Evolutionary conservation across 371 early-diverging fungal genomes (phyloP), one percentile per base, ranked within the genome.

Genomic region (Thermomucor indicae-seudaticae): DNA sequence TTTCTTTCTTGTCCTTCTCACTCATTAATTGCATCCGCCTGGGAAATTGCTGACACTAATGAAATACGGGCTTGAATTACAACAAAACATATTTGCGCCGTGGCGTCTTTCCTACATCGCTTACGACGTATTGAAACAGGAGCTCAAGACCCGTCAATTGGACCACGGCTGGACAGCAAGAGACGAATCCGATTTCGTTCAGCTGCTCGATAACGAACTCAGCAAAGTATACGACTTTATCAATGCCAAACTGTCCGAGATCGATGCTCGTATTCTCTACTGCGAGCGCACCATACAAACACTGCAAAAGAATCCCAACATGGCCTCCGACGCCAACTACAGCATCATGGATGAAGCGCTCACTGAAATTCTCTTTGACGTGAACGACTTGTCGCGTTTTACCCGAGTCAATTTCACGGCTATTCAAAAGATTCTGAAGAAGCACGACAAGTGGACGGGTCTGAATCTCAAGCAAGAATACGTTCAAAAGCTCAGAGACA

Each of bases 361-460:
- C 46, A 76, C 82, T 44, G 69, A 76, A 38, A 86, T 93, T 49
- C 85, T 91, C 27, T 76, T 73, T 49, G 95, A 95, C 57, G 86
- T 92, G 42, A 88, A 85, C 58, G 90, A 92, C 62, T 81, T 95
- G 44, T 85, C 92, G 30, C 88, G 88, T 70, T 97, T 89, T 67
- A 87, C 92, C 6, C 83, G 95, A 22, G 76, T 96, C 53, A 97
- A 97, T 74, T 92, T 90, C 64, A 81, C 92, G 2, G 98, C 92
- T 22, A 94, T 96, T 57, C 79, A 93, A 58, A 96, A 93, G 80
- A 91, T 95, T 49, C 77, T 96, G 60, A 95, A 93, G 66, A 94
- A 95, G 75, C 94, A 95, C 64, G 97, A 96, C 70, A 91, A 91
- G 34, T 63, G 63, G 63, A 63, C 63, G 3, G 54, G 54, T 22